phyloP scores from a whole-genome alignment of 257 asterid genomes.

The Misopates orontium region DNA sequence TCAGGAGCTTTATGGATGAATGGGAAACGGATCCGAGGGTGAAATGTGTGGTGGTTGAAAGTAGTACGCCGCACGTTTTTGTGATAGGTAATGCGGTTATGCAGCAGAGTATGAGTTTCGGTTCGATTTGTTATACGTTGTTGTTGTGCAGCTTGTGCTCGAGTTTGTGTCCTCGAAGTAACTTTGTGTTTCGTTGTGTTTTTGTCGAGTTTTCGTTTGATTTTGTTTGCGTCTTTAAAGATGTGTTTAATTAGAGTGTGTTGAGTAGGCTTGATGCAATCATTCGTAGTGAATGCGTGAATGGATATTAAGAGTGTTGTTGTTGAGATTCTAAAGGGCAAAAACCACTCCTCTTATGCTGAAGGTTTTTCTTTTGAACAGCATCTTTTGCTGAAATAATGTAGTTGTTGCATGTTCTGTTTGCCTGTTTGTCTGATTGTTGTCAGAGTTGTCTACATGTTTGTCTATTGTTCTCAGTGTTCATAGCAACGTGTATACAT shows the following conservation, averaged over 20 bases:
- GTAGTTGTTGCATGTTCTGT: slow-evolving; percentile 22
- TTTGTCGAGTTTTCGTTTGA: slow-evolving; percentile 9
- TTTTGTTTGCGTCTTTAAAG: slow-evolving; percentile 7
- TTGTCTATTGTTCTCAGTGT: too few species aligned
- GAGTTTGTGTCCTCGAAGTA: too few species aligned
- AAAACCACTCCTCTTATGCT: slow-evolving; percentile 75
- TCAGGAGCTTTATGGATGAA: slow-evolving; percentile 76
- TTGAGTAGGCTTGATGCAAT: slow-evolving; percentile 46
- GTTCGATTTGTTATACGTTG: background rate
- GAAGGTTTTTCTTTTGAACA: slow-evolving; percentile 57
- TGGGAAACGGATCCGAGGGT: slow-evolving; percentile 92
- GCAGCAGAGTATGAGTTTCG: background rate
- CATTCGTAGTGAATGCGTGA: slow-evolving; percentile 71
- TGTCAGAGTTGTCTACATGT: too few species aligned
- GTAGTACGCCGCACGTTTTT: slow-evolving; percentile 89
- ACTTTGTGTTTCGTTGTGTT: background rate
- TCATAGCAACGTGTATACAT: slow-evolving; percentile 17
- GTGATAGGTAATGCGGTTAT: slow-evolving; percentile 60
- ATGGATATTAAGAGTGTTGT: slow-evolving; percentile 99
- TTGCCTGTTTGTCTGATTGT: slow-evolving; percentile 19
- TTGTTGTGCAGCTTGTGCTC: too few species aligned
- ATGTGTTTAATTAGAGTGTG: slow-evolving; percentile 17
- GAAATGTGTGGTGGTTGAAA: slow-evolving; percentile 85
- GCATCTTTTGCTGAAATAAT: slow-evolving; percentile 29
- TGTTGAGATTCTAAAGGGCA: slow-evolving; percentile 88